Base-by-base conservation (phyloP, 768 basidiomycete genomes). In the Vararia minispora region DNA sequence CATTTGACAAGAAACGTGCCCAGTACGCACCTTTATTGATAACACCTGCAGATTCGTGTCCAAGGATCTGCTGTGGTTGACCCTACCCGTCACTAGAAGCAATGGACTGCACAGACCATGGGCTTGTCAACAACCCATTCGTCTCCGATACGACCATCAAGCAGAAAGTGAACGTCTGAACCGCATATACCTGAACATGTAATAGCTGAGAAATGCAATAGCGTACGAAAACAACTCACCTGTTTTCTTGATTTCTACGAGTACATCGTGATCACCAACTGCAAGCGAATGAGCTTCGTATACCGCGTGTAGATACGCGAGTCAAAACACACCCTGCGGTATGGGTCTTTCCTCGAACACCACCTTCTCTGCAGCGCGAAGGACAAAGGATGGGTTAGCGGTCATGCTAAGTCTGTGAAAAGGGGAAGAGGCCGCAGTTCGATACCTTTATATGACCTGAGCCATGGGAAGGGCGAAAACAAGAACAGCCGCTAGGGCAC, bases 101-200 rank as follows among this genome's bases (percentile, higher is more conserved):
- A n/a, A n/a, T n/a, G n/a, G n/a, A n/a, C n/a, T n/a, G n/a, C 2
- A 42, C 52, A 20, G 50, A 81, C 85, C 81, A 89, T 90, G 1
- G 88, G 87, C 25, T 71, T 70, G 40, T 79, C 61, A 42, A 94
- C 84, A 35, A 84, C 62, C 59, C 82, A 89, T n/a, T n/a, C n/a
- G 53, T 85, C 79, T n/a, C 76, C 80, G 42, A 87, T 87, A 28
- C 76, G 71, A 16, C 87, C 87, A 43, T 84, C 71, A n/a, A 71
- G 68, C 24, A 82, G 64, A 56, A 79, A 91, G 53, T 88, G 85
- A 12, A 87, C 76, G 69, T 94, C 89, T 41, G 86, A 89, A 26
- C 89, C 89, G 55, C 88, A 92, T 46, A 92, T 91, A 36, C 89
- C 89, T 86, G 45, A n/a, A n/a, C n/a, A n/a, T n/a, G n/a, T n/a